A percentile compares a stretch with the other conserved stretches of the same genome.
phyloP scores from a whole-genome alignment of 192 early-diverging fungal species.

The Diversispora epigaea region DNA sequence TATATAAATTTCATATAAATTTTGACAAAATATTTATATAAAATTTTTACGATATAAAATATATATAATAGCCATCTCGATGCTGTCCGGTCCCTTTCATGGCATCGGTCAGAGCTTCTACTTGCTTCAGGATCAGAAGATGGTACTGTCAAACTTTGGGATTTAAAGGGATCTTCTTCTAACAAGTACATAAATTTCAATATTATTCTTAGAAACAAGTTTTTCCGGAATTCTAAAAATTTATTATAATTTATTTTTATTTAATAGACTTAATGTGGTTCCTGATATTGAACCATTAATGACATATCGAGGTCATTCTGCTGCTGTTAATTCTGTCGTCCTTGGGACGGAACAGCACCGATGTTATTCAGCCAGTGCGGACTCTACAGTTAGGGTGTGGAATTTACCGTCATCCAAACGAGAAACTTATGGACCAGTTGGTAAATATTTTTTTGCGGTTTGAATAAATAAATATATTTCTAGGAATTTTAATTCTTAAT shows the following conservation, averaged over 20 bases:
- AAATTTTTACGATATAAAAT: background rate
- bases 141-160: slow-evolving; percentile 76
- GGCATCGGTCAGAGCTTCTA: slow-evolving; percentile 54
- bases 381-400: slow-evolving; percentile 72
- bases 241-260: background rate
- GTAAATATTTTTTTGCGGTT: slow-evolving; percentile 30
- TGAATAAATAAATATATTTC: no score
- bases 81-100: slow-evolving; percentile 60
- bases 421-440: slow-evolving; percentile 57
- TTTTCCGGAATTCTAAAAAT: background rate
- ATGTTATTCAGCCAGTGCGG: slow-evolving; percentile 70
- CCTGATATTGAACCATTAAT: slow-evolving; percentile 64
- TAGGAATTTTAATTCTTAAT: background rate
- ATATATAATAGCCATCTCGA: slow-evolving; percentile 63
- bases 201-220: background rate
- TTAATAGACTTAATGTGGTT: background rate
- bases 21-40: background rate
- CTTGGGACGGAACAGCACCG: slow-evolving; percentile 58
- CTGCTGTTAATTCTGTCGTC: slow-evolving; percentile 64
- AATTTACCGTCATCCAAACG: slow-evolving; percentile 53
- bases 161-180: slow-evolving; percentile 49
- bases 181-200: slow-evolving; percentile 39
- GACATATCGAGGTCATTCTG: slow-evolving; percentile 77
- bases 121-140: slow-evolving; percentile 79
- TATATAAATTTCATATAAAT: background rate